phyloP scores from a whole-genome alignment of 495 filamentous ascomycete species.

The Articulospora tetracladia region DNA sequence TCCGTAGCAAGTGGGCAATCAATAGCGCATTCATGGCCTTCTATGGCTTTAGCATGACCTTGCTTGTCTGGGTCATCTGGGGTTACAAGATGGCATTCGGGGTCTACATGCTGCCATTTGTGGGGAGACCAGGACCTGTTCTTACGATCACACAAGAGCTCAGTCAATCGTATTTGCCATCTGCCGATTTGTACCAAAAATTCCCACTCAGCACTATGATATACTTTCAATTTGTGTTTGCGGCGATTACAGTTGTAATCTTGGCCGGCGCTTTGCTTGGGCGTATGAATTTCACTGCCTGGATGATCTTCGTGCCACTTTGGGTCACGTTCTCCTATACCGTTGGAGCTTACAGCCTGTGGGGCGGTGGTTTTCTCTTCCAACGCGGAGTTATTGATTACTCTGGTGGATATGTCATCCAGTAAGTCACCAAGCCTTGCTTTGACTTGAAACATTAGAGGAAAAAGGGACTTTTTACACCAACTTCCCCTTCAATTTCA shows the following conservation, averaged over 20 bases:
- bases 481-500: no score
- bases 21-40: constrained; percentile 55
- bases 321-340: constrained; percentile 51
- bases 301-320: constrained; percentile 54
- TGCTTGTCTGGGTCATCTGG: constrained; percentile 54
- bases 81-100: constrained; percentile 53
- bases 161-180: constrained; percentile 40
- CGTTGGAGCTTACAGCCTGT: constrained; percentile 43
- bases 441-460: no score
- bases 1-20: constrained; percentile 56
- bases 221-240: constrained; percentile 59
- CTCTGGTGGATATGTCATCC: constrained; percentile 57
- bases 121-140: constrained; percentile 48
- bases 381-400: constrained; percentile 51
- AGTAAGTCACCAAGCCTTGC: no score
- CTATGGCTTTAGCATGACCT: constrained; percentile 50
- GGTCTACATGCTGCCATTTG: constrained; percentile 47
- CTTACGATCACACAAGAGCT: constrained; percentile 46
- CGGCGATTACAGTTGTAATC: constrained; percentile 53
- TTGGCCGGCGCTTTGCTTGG: constrained; percentile 47
- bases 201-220: constrained; percentile 52
- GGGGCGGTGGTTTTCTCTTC: constrained; percentile 53
- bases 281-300: constrained; percentile 53
- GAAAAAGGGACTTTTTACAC: no score
- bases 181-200: constrained; percentile 35